Percentiles rank a stretch among this genome's conserved stretches.
Evolutionary conservation across 2,329 filamentous ascomycete genomes (phyloP).

Genomic region (Penicillium sclerotigenum): DNA sequence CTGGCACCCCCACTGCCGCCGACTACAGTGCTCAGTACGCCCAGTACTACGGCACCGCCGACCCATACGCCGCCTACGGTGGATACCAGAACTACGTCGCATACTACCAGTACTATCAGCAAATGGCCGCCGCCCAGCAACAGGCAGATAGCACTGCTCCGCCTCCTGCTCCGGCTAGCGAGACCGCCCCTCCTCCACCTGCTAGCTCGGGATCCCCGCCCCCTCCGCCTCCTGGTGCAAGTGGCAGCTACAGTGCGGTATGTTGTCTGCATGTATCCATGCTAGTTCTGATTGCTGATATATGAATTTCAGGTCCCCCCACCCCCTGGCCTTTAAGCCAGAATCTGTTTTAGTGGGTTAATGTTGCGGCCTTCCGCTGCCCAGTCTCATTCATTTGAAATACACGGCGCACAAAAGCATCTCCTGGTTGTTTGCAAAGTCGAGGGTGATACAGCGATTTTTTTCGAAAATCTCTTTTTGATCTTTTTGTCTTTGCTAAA

Average conservation of each 20-base stretch:
- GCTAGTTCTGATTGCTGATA: not conserved
- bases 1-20: constrained; percentile 36
- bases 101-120: constrained; percentile 68
- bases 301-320: constrained; percentile 45
- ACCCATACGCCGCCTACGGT: constrained; percentile 88
- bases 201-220: constrained; percentile 60
- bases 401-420: constrained; percentile 7
- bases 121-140: constrained; percentile 51
- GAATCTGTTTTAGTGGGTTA: not conserved
- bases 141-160: constrained; percentile 50
- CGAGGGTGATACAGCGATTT: constrained; percentile 17
- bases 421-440: constrained; percentile 6
- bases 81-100: constrained; percentile 72
- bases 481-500: constrained; percentile 14
- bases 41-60: constrained; percentile 71
- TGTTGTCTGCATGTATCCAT: constrained; percentile 25
- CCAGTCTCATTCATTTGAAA: not conserved
- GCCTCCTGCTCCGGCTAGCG: constrained; percentile 55
- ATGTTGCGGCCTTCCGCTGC: not conserved
- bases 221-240: constrained; percentile 45
- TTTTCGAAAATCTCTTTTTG: constrained; percentile 6
- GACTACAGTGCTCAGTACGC: constrained; percentile 82
- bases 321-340: constrained; percentile 48
- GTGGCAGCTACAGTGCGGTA: constrained; percentile 60
- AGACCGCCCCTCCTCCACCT: constrained; percentile 59